A percentile compares a stretch with the other conserved stretches of the same genome.
Evolutionary conservation across 1,139 yeast species (phyloP).

Genomic region (Yamadazyma friedrichii): DNA sequence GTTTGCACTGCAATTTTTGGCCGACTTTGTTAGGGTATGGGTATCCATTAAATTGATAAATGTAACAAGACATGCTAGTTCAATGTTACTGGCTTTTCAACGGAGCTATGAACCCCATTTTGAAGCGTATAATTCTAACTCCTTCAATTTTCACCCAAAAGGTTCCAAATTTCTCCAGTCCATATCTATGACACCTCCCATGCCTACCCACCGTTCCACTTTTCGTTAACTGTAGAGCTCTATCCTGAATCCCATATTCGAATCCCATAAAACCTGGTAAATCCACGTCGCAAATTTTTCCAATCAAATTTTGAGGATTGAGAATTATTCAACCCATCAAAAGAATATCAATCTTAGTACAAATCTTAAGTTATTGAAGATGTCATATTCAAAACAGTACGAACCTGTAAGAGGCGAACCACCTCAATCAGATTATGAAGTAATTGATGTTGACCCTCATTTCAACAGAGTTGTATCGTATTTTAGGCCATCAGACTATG

Average conservation of each 20-base stretch:
- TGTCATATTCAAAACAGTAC: conserved; percentile 43
- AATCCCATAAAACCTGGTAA: conserved; percentile 1
- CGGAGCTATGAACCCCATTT: neutral
- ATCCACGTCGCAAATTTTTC: conserved; percentile 15
- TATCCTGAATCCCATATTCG: too few relatives aligned
- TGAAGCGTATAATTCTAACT: neutral
- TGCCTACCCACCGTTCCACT: too few relatives aligned
- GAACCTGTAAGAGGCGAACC: conserved; percentile 47
- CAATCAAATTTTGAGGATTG: conserved; percentile 33
- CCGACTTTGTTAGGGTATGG: too few relatives aligned
- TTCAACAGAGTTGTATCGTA: conserved; percentile 70
- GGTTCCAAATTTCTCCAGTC: neutral
- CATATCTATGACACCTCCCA: too few relatives aligned
- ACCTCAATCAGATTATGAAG: conserved; percentile 44
- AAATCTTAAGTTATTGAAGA: conserved; percentile 10
- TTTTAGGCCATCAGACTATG: conserved; percentile 68
- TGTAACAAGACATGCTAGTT: too few relatives aligned
- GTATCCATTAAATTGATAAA: too few relatives aligned
- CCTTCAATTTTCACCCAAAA: neutral
- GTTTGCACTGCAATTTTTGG: too few relatives aligned
- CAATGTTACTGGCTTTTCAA: neutral
- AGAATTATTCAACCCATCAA: conserved; percentile 13
- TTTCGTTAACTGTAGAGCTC: too few relatives aligned
- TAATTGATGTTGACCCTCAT: conserved; percentile 80
- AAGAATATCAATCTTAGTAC: too few relatives aligned